A percentile compares a stretch with the other conserved stretches of the same genome.
Evolutionary conservation across 176 grass and related monocot species (phyloP).

Genomic region (Zea mays): DNA sequence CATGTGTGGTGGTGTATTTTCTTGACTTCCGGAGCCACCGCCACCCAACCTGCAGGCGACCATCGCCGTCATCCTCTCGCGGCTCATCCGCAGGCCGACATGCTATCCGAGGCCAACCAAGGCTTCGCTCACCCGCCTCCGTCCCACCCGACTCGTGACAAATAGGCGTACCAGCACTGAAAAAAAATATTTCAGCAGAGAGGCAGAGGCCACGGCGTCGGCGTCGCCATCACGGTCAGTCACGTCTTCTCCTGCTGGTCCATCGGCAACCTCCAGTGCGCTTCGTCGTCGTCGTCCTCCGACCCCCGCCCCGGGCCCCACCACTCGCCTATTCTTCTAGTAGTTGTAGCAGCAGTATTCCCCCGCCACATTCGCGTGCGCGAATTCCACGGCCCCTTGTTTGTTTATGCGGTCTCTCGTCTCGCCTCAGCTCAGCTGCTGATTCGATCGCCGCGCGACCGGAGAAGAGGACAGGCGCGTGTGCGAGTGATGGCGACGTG

Average conservation of each 20-base stretch:
- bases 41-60: conserved; percentile 24
- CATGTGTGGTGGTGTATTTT: conserved; percentile 21
- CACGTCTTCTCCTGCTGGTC: conserved; percentile 12
- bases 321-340: neutral
- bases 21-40: conserved; percentile 19
- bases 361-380: conserved; percentile 39
- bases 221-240: conserved; percentile 14
- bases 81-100: conserved; percentile 30
- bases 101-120: neutral
- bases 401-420: conserved; percentile 3
- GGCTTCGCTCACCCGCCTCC: neutral
- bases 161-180: neutral
- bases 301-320: neutral
- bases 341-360: neutral
- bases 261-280: conserved; percentile 7
- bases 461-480: conserved; percentile 7
- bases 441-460: conserved; percentile 30
- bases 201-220: too few relatives aligned
- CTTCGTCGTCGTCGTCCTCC: neutral
- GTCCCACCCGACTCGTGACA: conserved; percentile 35
- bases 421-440: neutral
- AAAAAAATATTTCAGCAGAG: neutral
- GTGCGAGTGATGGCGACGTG: conserved; percentile 9
- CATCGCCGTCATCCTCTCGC: neutral
- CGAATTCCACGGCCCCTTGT: conserved; percentile 22